A percentile compares a stretch with the other conserved stretches of the same genome.
These are phyloP conservation scores for Trichoderma atrobrunneum DNA, from an alignment of 2,329 filamentous ascomycete species.

Conservation along the genomic window DNA sequence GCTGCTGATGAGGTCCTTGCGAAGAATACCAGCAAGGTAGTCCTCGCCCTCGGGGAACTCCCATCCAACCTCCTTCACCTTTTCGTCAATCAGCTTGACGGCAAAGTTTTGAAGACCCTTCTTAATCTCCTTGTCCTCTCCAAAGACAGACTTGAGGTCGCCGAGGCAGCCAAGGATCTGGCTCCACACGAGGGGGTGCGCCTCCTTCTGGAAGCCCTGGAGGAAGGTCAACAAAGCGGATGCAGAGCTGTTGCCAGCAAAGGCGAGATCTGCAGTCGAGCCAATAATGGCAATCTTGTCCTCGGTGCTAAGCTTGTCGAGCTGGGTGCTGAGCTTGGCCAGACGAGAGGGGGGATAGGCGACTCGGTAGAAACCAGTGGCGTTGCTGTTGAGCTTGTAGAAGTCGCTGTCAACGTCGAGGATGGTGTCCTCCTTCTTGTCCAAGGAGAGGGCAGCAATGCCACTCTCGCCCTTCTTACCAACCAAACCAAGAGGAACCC, in stretches of 20 bases:
- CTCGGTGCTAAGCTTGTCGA: slow-evolving; percentile 72
- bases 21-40: slow-evolving; percentile 77
- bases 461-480: slow-evolving; percentile 65
- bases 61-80: slow-evolving; percentile 81
- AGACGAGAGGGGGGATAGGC: slow-evolving; percentile 88
- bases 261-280: slow-evolving; percentile 83
- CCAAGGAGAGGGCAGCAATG: slow-evolving; percentile 65
- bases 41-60: slow-evolving; percentile 75
- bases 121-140: slow-evolving; percentile 68
- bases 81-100: slow-evolving; percentile 70
- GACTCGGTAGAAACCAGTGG: slow-evolving; percentile 85
- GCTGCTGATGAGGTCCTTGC: slow-evolving; percentile 73
- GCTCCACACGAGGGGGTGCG: slow-evolving; percentile 84
- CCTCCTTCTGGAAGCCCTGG: slow-evolving; percentile 78
- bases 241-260: slow-evolving; percentile 81
- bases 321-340: slow-evolving; percentile 72
- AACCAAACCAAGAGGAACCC: slow-evolving; percentile 85
- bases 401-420: slow-evolving; percentile 72
- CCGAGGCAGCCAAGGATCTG: slow-evolving; percentile 76
- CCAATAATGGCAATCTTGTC: slow-evolving; percentile 93
- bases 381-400: slow-evolving; percentile 90
- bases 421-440: slow-evolving; percentile 73
- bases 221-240: slow-evolving; percentile 78
- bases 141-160: slow-evolving; percentile 81
- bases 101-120: slow-evolving; percentile 75